Base-by-base conservation (phyloP, 768 basidiomycete species). In the Guyanaporus albipodus region DNA sequence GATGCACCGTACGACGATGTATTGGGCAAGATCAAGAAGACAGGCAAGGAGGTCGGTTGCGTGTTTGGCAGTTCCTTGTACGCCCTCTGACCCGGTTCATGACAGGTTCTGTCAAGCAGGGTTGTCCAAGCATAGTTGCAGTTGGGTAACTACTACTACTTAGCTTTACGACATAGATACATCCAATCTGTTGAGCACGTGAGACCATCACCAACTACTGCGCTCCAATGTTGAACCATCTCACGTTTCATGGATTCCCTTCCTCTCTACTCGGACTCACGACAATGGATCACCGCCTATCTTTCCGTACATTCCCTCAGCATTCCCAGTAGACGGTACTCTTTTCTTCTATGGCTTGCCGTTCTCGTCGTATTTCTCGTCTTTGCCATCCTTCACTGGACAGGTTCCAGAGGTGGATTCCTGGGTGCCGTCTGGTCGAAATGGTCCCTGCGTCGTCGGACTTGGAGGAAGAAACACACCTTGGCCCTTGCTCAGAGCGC, bases 11-110 rank as follows among this genome's bases (percentile, higher is more conserved):
- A 86, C 62, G 87, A 90, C 0, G 72, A 73, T 3, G 71, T 91
- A 37, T 67, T 79, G 11, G 82, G 70, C 42, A 87, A 75, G 73
- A 90, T 95, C 61, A 79, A 80, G 76, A 94, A 92, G 79, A 95
- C 91, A 9, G 92, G 92, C 53, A 93, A 93, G 69, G 78, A 88
- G 83, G 91, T 89, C 42, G 19, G 71, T 53, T 7, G 12, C 10
- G 24, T 44, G 9, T 24, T 12, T 17, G 19, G 18, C 17, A 5
- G 5, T 5, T 7, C 8, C 6, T 34, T n/a, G 9, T 37, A n/a
- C n/a, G n/a, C n/a, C n/a, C n/a, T 23, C 34, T 46, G 31, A 56
- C 7, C 33, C 4, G 10, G 6, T 7, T 8, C 19, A 0, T 19
- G 12, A 1, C 52, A 75, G 73, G 71, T 75, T 26, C 27, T 61